Base-by-base conservation (phyloP, 2,329 filamentous ascomycete genomes). In the Hypoxylon sp. region DNA sequence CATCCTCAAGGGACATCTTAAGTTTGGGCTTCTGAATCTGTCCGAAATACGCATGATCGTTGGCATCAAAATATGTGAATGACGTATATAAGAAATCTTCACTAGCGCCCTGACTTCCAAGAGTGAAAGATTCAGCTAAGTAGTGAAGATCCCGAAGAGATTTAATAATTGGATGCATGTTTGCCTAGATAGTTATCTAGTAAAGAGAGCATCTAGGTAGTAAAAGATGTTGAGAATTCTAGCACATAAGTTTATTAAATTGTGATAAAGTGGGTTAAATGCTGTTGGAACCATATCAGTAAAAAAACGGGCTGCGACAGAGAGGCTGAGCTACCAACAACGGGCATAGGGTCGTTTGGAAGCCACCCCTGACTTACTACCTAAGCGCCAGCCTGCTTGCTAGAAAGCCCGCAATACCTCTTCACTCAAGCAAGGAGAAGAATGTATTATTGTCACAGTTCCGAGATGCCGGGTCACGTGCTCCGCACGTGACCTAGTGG, bases 31-130 rank as follows among this genome's bases (percentile, higher is more conserved):
- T 50, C 24, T 29, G 24, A 17, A 33, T 10, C 26, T 50, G 14
- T 19, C 47, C 47, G 14, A 50, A 50, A 26, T 50, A 50, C 33
- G 47, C 47, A 29, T 50, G 47, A 17, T 50, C 47, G 26, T 50
- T 5, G 24, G 24, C 26, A 33, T 50, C 47, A 26, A 31, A 50
- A 26, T 29, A 50, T 17, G 47, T 29, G 17, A 26, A 48, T 9
- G 22, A 48, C 29, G 46, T 48, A 11, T 48, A 29, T 17, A 50
- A 31, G 26, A 50, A 50, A 50, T 50, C 47, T 14, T 50, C 26
- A 50, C 9, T 10, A 4, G 19, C 39, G 5, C 39, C 39, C 9
- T 44, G 39, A 11, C 39, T 44, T 22, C 39, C 39, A 44, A 11
- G 17, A 11, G 17, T 44, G 26, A 50, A 50, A 10, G 47, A n/a